Evolutionary conservation across 1,284 basidiomycete species (phyloP).

Genomic region (Cronartium quercuum): DNA sequence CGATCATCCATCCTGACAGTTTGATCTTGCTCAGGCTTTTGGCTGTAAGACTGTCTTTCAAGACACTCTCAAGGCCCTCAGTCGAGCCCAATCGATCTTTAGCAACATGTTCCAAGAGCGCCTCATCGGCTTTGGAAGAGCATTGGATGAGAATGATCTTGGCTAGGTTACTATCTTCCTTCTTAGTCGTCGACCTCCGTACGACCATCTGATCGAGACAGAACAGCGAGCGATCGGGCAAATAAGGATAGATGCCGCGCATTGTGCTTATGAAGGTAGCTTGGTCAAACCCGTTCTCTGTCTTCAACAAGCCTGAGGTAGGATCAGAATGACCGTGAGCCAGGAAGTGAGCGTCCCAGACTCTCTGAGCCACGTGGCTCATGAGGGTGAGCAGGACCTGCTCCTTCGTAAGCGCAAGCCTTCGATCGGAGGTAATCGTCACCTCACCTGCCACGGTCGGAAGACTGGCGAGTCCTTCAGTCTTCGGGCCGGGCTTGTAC

Average conservation of each 20-base stretch:
- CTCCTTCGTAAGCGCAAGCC: slow-evolving; percentile 41
- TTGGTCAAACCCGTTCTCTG: slow-evolving; percentile 35
- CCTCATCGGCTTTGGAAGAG: slow-evolving; percentile 9
- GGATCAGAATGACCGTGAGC: slow-evolving; percentile 20
- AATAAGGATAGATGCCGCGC: slow-evolving; percentile 22
- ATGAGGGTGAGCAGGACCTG: slow-evolving; percentile 43
- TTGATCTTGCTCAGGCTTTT: slow-evolving; percentile 18
- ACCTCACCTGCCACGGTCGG: slow-evolving; percentile 15
- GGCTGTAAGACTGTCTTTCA: slow-evolving; percentile 9
- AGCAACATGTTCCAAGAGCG: neutral
- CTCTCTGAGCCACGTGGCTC: slow-evolving; percentile 41
- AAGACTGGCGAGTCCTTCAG: neutral
- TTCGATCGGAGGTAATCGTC: slow-evolving; percentile 1
- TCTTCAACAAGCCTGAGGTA: slow-evolving; percentile 15
- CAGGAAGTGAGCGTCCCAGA: slow-evolving; percentile 40
- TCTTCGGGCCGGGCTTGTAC: slow-evolving; percentile 2
- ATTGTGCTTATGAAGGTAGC: slow-evolving; percentile 14
- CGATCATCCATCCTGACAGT: slow-evolving; percentile 24
- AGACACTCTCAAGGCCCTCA: neutral
- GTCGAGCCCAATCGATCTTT: no score
- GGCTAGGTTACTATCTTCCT: neutral
- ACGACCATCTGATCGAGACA: slow-evolving; percentile 33
- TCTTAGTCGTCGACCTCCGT: neutral
- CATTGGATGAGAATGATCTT: slow-evolving; percentile 24
- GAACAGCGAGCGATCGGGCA: slow-evolving; percentile 17